Evolutionary conservation across 192 early-diverging fungal genomes (phyloP).

Genomic region (Coemansia sp.): DNA sequence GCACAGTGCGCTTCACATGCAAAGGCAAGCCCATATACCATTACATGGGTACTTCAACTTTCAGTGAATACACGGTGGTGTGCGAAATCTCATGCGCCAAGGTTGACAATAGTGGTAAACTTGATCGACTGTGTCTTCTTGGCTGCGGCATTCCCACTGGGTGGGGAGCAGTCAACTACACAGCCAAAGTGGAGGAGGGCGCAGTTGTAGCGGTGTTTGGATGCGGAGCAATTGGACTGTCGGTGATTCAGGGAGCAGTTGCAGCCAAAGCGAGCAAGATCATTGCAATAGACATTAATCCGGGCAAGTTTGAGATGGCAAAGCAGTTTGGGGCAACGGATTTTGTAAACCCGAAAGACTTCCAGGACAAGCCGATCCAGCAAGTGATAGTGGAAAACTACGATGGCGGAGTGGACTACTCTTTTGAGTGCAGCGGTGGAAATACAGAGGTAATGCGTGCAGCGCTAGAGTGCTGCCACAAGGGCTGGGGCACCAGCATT

Average conservation of each 20-base stretch:
- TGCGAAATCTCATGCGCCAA: conserved; percentile 91
- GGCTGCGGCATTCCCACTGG: conserved; percentile 97
- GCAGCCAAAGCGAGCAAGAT: conserved; percentile 68
- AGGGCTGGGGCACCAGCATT: conserved; percentile 88
- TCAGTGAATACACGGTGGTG: conserved; percentile 93
- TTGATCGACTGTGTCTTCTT: conserved; percentile 87
- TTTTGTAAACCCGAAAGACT: conserved; percentile 85
- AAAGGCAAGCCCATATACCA: conserved; percentile 86
- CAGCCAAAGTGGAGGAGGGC: conserved; percentile 84
- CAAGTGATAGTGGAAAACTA: conserved; percentile 83
- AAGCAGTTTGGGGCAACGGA: conserved; percentile 83
- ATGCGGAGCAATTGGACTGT: conserved; percentile 89
- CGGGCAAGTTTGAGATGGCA: conserved; percentile 77
- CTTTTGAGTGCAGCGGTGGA: conserved; percentile 92
- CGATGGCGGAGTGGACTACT: conserved; percentile 94
- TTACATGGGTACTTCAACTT: conserved; percentile 96
- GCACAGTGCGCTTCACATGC: conserved; percentile 87
- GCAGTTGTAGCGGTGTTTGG: conserved; percentile 88
- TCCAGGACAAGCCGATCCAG: conserved; percentile 73
- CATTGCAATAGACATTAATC: conserved; percentile 90
- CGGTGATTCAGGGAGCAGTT: conserved; percentile 83
- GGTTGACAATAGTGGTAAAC: conserved; percentile 69
- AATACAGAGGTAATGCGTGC: conserved; percentile 92
- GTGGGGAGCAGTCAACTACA: conserved; percentile 91
- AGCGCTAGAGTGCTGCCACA: conserved; percentile 88